Percentiles rank a stretch among this genome's conserved stretches.
Conservation (phyloP, 441 rosid species). For the Euphorbia schlechtendalii region DNA sequence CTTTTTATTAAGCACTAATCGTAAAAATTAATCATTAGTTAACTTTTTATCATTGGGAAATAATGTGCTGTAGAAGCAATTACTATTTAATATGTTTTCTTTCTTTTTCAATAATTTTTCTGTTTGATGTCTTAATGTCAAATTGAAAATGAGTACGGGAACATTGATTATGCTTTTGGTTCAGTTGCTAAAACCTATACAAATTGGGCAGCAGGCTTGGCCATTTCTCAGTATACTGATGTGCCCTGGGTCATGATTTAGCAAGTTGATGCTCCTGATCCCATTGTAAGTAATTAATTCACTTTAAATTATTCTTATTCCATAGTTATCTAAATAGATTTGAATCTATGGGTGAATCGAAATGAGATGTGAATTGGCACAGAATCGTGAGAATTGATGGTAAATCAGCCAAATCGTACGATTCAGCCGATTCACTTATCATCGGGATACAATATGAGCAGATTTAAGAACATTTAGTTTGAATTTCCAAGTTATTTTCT, state of each 20-base stretch:
- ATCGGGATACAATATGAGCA: neutral
- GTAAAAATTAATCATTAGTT: slow-evolving; percentile 9
- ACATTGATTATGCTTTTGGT: slow-evolving; percentile 61
- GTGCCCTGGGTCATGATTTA: slow-evolving; percentile 98
- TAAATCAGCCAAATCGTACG: no score
- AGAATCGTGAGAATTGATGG: no score
- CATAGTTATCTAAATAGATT: no score
- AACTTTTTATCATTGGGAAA: slow-evolving; percentile 14
- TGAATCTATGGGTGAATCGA: no score
- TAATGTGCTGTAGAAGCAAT: slow-evolving; percentile 13
- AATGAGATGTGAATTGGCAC: no score
- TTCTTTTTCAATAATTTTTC: neutral
- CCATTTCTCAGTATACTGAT: slow-evolving; percentile 42
- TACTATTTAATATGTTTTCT: neutral
- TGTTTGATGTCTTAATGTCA: slow-evolving; percentile 22
- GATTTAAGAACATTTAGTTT: no score
- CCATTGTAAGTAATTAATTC: slow-evolving; percentile 51
- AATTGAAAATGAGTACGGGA: slow-evolving; percentile 96
- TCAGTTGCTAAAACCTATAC: slow-evolving; percentile 53
- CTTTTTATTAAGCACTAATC: slow-evolving; percentile 17
- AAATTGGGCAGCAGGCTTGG: slow-evolving; percentile 77
- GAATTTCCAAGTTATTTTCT: no score
- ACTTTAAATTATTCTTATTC: neutral
- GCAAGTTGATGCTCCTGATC: slow-evolving; percentile 86
- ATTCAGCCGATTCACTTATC: no score